A percentile compares a stretch with the other conserved stretches of the same genome.
Conservation (phyloP, 108 stramenopile genomes). For the Nannochloropsis oceanica region DNA sequence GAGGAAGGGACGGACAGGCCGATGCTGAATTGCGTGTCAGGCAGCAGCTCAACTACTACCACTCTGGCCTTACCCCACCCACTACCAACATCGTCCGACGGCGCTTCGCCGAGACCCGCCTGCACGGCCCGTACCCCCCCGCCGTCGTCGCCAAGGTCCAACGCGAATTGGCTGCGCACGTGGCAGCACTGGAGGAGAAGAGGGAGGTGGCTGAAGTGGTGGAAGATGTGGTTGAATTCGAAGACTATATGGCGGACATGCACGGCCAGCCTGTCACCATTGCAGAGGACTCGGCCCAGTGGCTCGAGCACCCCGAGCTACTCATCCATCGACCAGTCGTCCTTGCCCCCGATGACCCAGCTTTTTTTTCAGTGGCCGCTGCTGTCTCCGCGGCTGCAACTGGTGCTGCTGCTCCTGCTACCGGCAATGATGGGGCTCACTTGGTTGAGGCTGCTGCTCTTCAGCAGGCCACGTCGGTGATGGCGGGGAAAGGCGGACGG, state of each 20-base stretch:
- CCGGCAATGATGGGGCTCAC: neutral
- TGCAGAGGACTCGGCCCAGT: neutral
- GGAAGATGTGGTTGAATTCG: neutral
- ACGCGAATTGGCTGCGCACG: neutral
- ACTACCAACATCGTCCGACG: constrained; percentile 62
- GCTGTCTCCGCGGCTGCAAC: neutral
- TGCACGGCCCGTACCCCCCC: neutral
- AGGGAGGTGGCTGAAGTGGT: neutral
- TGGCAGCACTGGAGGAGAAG: neutral
- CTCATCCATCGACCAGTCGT: neutral
- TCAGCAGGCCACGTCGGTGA: neutral
- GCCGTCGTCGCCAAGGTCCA: neutral
- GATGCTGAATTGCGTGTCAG: constrained; percentile 34
- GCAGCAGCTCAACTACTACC: constrained; percentile 53
- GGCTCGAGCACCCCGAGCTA: neutral
- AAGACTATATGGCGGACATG: neutral
- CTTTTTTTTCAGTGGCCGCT: neutral
- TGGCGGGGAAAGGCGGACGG: neutral
- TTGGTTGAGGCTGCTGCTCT: neutral
- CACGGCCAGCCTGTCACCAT: neutral
- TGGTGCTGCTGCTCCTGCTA: neutral
- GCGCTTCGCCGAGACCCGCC: constrained; percentile 47
- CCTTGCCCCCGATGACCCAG: neutral
- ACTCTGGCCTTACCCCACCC: constrained; percentile 67
- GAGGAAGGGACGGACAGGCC: constrained; percentile 33